phyloP scores from a whole-genome alignment of 129 eudicot genomes.

The Flaveria robusta region DNA sequence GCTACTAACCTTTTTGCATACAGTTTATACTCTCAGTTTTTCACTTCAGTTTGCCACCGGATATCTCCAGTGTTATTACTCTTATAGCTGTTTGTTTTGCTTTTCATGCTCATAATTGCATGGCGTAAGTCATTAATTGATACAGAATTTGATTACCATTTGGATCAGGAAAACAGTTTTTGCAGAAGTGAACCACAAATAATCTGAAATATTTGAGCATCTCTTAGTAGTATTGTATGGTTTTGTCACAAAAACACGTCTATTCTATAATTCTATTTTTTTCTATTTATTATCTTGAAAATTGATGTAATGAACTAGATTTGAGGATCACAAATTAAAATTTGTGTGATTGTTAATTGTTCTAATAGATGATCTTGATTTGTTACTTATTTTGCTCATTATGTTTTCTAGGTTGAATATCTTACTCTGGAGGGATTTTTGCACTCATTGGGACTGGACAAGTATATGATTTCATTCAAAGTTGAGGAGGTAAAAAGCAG shows the following conservation, averaged over 20 bases:
- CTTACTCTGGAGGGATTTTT: slow-evolving; percentile 66
- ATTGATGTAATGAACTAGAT: background rate
- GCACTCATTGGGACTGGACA: slow-evolving; percentile 65
- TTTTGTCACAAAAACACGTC: background rate
- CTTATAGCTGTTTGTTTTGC: background rate
- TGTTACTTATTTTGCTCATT: background rate
- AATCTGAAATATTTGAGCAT: background rate
- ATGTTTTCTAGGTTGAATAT: slow-evolving; percentile 55
- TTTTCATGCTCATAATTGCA: background rate
- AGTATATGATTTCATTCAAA: slow-evolving; percentile 62
- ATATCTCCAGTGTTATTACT: slow-evolving; percentile 4
- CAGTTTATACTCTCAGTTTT: slow-evolving; percentile 1
- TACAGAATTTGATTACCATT: background rate
- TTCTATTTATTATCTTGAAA: background rate
- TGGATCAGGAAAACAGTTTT: slow-evolving; percentile 1
- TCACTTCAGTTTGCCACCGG: background rate
- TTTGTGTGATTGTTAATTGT: background rate
- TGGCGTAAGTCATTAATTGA: background rate
- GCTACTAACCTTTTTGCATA: slow-evolving; percentile 26
- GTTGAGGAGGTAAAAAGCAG: slow-evolving; percentile 72
- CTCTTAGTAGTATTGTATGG: slow-evolving; percentile 1
- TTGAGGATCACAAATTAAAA: too few species aligned
- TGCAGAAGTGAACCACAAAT: background rate
- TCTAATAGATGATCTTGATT: background rate
- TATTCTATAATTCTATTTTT: background rate